Evolutionary conservation across 192 early-diverging fungal genomes (phyloP).

Genomic region (Coemansia sp.): DNA sequence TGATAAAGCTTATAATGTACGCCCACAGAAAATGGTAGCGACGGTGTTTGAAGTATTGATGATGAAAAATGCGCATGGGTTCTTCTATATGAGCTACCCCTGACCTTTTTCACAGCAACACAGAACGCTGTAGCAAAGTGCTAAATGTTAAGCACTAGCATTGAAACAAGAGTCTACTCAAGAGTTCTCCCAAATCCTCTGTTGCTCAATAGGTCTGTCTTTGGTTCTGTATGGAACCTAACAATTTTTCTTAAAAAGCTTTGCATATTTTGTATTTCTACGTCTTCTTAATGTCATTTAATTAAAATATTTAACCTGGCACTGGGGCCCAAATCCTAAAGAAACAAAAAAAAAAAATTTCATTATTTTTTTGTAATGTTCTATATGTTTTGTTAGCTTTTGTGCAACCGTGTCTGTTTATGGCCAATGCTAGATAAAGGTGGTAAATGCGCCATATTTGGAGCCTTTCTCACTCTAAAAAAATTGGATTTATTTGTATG

Average conservation of each 20-base stretch:
- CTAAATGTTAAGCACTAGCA: neutral
- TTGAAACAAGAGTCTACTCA: too few relatives aligned
- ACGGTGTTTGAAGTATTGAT: conserved; percentile 17
- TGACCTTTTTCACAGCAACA: neutral
- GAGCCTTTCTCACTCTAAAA: too few relatives aligned
- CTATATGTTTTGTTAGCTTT: too few relatives aligned
- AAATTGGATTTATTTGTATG: too few relatives aligned
- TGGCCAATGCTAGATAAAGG: too few relatives aligned
- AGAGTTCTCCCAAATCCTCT: neutral
- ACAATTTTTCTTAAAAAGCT: neutral
- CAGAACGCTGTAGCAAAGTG: neutral
- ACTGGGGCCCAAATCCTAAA: too few relatives aligned
- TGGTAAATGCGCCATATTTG: too few relatives aligned
- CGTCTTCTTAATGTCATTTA: neutral
- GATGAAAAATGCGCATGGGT: conserved; percentile 31
- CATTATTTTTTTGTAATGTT: too few relatives aligned
- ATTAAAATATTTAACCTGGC: neutral
- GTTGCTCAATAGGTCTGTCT: neutral
- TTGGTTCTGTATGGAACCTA: neutral
- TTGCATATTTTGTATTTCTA: neutral
- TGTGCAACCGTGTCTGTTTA: too few relatives aligned
- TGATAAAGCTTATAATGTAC: neutral
- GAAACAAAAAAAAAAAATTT: too few relatives aligned
- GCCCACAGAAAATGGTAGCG: neutral
- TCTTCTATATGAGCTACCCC: conserved; percentile 36